A percentile compares a stretch with the other conserved stretches of the same genome.
Evolutionary conservation across 2,329 filamentous ascomycete genomes (phyloP).

Genomic region (Aspergillus transmontanensis): DNA sequence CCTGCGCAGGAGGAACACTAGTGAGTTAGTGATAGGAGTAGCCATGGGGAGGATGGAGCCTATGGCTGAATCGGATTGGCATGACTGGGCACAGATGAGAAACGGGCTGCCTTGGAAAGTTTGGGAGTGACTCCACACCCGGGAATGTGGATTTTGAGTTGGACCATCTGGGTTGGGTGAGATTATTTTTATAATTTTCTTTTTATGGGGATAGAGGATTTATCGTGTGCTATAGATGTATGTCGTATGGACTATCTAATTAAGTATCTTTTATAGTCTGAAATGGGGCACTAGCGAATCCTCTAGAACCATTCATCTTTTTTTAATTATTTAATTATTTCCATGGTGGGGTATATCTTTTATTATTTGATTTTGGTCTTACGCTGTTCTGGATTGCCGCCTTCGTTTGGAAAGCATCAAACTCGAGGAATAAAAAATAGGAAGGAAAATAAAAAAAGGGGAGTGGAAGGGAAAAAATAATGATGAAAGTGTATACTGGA

Average conservation of each 20-base stretch:
- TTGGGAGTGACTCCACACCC: constrained; percentile 11
- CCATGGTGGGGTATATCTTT: not conserved
- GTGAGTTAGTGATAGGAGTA: constrained; percentile 5
- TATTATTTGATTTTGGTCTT: not conserved
- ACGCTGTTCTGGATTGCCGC: no score
- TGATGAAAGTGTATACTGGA: no score
- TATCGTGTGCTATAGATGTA: not conserved
- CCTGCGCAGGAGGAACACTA: constrained; percentile 6
- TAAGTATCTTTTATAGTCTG: not conserved
- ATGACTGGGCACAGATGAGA: constrained; percentile 15
- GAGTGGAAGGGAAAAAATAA: not conserved
- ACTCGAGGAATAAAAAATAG: not conserved
- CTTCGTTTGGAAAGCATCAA: not conserved
- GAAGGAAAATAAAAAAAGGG: not conserved
- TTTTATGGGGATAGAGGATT: not conserved
- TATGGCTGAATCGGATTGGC: constrained; percentile 14
- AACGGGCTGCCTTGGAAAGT: constrained; percentile 12
- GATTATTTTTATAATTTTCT: constrained; percentile 6
- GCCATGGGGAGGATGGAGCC: constrained; percentile 11
- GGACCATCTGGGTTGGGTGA: constrained; percentile 9
- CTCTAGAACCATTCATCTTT: not conserved
- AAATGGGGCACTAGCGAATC: not conserved
- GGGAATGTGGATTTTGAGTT: constrained; percentile 18
- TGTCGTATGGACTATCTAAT: not conserved
- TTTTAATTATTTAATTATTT: not conserved